Conservation (phyloP, 2,329 filamentous ascomycete species). For the Acrocalymma vagum region DNA sequence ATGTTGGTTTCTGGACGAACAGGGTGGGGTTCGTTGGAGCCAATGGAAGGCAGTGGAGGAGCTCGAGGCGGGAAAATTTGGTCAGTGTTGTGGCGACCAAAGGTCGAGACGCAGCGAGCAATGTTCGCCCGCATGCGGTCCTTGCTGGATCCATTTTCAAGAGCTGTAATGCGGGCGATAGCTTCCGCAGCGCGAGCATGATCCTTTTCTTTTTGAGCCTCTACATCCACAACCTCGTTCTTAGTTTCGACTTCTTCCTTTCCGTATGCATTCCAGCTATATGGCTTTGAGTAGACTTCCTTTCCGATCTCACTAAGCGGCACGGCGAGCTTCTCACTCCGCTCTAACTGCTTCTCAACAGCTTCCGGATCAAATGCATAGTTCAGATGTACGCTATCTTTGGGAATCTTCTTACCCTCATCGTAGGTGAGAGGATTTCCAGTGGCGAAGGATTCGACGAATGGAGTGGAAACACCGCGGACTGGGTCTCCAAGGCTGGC, state of each 20-base stretch:
- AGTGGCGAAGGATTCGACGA: slow-evolving; percentile 81
- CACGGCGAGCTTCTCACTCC: slow-evolving; percentile 73
- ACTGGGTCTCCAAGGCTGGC: slow-evolving; percentile 78
- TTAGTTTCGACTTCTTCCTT: slow-evolving; percentile 8
- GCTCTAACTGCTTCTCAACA: slow-evolving; percentile 70
- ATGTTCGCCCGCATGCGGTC: slow-evolving; percentile 85
- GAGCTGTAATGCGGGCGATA: slow-evolving; percentile 77
- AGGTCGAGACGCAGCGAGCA: slow-evolving; percentile 82
- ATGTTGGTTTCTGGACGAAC: slow-evolving; percentile 54
- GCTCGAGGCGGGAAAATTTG: slow-evolving; percentile 68
- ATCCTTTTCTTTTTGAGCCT: slow-evolving; percentile 37
- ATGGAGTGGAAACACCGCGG: slow-evolving; percentile 79
- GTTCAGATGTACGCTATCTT: slow-evolving; percentile 67
- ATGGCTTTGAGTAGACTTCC: slow-evolving; percentile 3
- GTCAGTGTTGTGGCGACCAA: slow-evolving; percentile 93
- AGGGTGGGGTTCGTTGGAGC: slow-evolving; percentile 51
- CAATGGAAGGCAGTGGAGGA: slow-evolving; percentile 54
- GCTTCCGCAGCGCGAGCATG: slow-evolving; percentile 78
- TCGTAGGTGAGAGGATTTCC: slow-evolving; percentile 50
- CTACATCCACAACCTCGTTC: slow-evolving; percentile 28
- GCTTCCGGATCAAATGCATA: slow-evolving; percentile 76
- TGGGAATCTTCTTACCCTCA: slow-evolving; percentile 28
- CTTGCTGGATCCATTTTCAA: slow-evolving; percentile 79
- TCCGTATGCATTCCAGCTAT: slow-evolving; percentile 17
- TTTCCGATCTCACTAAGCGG: slow-evolving; percentile 50